These are phyloP conservation scores for Sistotremastrum niveocremeum DNA, from an alignment of 768 basidiomycete genomes.

Conservation along the genomic window DNA sequence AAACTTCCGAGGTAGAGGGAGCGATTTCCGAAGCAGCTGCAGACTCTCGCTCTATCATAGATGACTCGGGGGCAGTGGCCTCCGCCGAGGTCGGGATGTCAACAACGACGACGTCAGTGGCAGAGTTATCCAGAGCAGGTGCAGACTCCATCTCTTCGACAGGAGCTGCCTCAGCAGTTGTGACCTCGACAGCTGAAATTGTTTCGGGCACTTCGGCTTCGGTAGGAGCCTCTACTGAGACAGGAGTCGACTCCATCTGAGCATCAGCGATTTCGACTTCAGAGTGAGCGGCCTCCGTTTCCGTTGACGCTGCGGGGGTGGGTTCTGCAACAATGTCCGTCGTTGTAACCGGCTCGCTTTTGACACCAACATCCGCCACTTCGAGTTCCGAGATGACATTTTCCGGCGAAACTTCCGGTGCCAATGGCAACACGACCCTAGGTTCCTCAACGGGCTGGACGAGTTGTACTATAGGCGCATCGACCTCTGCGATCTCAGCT, in stretches of 20 bases:
- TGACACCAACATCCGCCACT: neutral
- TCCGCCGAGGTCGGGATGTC: neutral
- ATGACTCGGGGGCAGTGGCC: slow-evolving; percentile 6
- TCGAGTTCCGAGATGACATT: slow-evolving; percentile 1
- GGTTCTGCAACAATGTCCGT: no score
- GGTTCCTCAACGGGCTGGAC: slow-evolving; percentile 13
- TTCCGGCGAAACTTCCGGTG: slow-evolving; percentile 1
- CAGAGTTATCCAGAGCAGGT: slow-evolving; percentile 1
- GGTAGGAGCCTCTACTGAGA: slow-evolving; percentile 3
- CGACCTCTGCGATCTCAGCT: neutral
- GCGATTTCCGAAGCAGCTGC: neutral
- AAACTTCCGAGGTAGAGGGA: slow-evolving; percentile 6
- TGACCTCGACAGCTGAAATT: neutral
- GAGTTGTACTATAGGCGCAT: neutral
- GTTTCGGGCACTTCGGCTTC: slow-evolving; percentile 1
- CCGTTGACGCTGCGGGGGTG: neutral
- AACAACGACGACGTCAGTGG: neutral
- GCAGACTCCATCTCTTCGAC: slow-evolving; percentile 9
- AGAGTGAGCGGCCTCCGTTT: slow-evolving; percentile 2
- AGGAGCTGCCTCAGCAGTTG: slow-evolving; percentile 6
- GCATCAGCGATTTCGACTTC: slow-evolving; percentile 4
- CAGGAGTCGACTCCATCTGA: neutral
- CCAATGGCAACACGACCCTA: slow-evolving; percentile 1
- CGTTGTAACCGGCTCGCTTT: no score
- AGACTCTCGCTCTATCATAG: slow-evolving; percentile 6